Percentiles rank a stretch among this genome's conserved stretches.
Conservation (phyloP, 371 early-diverging fungal genomes). For the Mucor circinelloides region DNA sequence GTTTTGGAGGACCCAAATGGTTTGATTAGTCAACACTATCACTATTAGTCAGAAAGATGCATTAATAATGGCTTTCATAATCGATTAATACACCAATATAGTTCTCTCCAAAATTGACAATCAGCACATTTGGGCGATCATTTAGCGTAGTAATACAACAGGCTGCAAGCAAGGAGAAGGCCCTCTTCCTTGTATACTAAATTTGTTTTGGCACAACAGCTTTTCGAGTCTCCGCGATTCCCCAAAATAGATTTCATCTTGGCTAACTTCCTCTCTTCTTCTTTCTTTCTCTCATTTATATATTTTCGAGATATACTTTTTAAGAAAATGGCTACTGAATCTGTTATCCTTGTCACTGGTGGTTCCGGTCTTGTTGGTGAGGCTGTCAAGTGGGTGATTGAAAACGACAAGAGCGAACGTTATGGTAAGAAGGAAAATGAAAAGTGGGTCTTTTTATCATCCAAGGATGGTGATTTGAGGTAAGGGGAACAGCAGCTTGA, state of each 20-base stretch:
- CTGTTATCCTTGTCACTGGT: slow-evolving; percentile 75
- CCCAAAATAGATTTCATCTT: not conserved
- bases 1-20: not conserved
- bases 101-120: not conserved
- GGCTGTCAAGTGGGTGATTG: slow-evolving; percentile 75
- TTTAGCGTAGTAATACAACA: not conserved
- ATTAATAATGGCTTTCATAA: not conserved
- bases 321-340: slow-evolving; percentile 17
- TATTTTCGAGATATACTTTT: not conserved
- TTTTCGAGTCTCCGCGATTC: not conserved
- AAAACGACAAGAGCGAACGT: slow-evolving; percentile 58
- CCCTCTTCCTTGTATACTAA: no score
- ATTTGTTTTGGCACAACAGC: not conserved
- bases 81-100: no score
- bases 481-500: slow-evolving; percentile 28
- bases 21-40: not conserved
- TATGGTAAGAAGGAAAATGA: slow-evolving; percentile 71
- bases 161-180: not conserved
- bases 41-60: not conserved
- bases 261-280: not conserved
- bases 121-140: not conserved
- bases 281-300: not conserved
- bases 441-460: slow-evolving; percentile 76
- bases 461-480: slow-evolving; percentile 86
- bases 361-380: slow-evolving; percentile 85